Evolutionary conservation across 2,329 filamentous ascomycete species (phyloP), one percentile per base, ranked within the genome.

Genomic region (Pseudofabraea citricarpa): DNA sequence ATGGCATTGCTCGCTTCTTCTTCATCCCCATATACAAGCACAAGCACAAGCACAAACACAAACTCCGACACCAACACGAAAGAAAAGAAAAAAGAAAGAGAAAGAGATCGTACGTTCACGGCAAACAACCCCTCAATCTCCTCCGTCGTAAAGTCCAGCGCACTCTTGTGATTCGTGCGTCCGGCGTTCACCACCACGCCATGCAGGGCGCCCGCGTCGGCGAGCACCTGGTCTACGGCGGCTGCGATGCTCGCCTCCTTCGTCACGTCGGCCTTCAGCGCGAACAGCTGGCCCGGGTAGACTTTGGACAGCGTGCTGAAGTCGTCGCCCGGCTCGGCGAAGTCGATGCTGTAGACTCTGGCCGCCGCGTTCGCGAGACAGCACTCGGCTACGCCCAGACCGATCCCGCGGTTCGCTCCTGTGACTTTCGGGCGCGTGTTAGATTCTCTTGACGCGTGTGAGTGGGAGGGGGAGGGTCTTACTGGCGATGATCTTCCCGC

Each of bases 171-270:
- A 51, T 74, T 72, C 10, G 72, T 76, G 12, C 67, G 58, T 12
- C 72, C 72, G 0, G 72, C 72, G 46, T 76, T 75, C 19, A 64
- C 67, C 3, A 75, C 70, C 60, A 77, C 71, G 10, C 72, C 72
- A 44, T 74, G 67, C 6, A 74, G 48, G 4, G 60, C 65, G 4
- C 71, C 71, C 0, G 60, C 61, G 40, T 72, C 62, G 8, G 53
- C 52, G 3, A 75, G 51, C 7, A 74, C 70, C 40, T 61, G 56
- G 43, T 74, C 70, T 0, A 74, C 57, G 2, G 69, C 70, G 2
- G 60, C 58, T 3, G 64, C 63, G 32, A 73, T 65, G n/a, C 57
- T 69, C 1, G 58, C 59, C 52, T 74, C 70, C 20, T 69, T 62
- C 0, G 71, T 74, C 1, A 74, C 68, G 49, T 75, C 66, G 6